Percentiles rank a stretch among this genome's conserved stretches.
Conservation (phyloP, 768 basidiomycete species). For the Imleria badia region DNA sequence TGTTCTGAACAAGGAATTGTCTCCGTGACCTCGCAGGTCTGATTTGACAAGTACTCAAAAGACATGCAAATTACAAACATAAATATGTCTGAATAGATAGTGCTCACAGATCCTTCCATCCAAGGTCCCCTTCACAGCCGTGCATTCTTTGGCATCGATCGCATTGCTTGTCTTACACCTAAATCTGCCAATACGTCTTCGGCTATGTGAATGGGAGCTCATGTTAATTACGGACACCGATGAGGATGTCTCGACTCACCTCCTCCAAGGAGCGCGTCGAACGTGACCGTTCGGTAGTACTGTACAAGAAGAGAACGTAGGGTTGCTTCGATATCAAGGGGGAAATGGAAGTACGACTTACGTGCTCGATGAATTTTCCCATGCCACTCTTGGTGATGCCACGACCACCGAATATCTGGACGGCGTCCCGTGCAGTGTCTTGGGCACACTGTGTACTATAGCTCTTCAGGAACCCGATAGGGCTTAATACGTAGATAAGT, state of each 20-base stretch:
- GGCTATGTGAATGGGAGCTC: slow-evolving; percentile 35
- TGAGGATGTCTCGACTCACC: slow-evolving; percentile 30
- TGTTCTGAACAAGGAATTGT: background rate
- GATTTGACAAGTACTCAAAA: background rate
- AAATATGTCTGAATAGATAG: background rate
- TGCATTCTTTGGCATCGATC: slow-evolving; percentile 68
- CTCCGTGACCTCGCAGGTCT: background rate
- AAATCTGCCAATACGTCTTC: slow-evolving; percentile 78
- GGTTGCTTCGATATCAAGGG: background rate
- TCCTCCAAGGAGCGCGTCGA: slow-evolving; percentile 62
- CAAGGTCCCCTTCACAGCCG: slow-evolving; percentile 43
- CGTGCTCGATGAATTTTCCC: slow-evolving; percentile 60
- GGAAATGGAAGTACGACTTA: slow-evolving; percentile 22
- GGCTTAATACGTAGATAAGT: slow-evolving; percentile 36
- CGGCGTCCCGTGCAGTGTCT: slow-evolving; percentile 77
- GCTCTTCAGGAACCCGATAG: slow-evolving; percentile 80
- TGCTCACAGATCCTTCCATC: background rate
- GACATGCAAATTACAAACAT: background rate
- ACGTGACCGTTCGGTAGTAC: slow-evolving; percentile 34
- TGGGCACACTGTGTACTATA: slow-evolving; percentile 73
- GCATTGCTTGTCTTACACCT: slow-evolving; percentile 78
- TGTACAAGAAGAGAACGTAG: slow-evolving; percentile 17
- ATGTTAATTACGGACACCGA: background rate
- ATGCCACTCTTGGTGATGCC: slow-evolving; percentile 79
- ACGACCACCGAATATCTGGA: slow-evolving; percentile 80